These are phyloP conservation scores for Termitomyces sp. DNA, from an alignment of 768 basidiomycete species.

Conservation along the genomic window DNA sequence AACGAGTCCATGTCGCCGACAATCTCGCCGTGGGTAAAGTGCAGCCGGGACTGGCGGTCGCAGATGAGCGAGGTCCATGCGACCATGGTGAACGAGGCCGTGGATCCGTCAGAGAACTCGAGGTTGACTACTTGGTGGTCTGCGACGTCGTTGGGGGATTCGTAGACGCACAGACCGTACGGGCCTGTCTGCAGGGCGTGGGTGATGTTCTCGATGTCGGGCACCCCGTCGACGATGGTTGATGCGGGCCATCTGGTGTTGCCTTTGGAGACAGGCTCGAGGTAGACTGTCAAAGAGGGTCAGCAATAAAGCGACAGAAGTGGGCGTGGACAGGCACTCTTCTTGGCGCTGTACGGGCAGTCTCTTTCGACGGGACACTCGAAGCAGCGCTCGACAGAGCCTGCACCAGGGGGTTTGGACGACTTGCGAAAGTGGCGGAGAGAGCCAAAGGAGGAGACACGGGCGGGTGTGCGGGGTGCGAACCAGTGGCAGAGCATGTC, in stretches of 20 bases:
- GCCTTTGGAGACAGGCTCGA: constrained; percentile 63
- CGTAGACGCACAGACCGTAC: constrained; percentile 84
- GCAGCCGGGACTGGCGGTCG: constrained; percentile 77
- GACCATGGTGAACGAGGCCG: constrained; percentile 86
- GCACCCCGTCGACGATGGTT: constrained; percentile 71
- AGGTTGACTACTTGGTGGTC: constrained; percentile 91
- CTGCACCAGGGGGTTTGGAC: constrained; percentile 65
- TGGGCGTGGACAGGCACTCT: constrained; percentile 40
- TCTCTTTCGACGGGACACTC: constrained; percentile 69
- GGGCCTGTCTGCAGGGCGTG: constrained; percentile 64
- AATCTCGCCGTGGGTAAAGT: constrained; percentile 85
- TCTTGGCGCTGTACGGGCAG: constrained; percentile 86
- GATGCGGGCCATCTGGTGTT: constrained; percentile 59
- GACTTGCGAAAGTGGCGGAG: constrained; percentile 76
- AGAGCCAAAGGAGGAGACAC: constrained; percentile 84
- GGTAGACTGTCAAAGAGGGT: constrained; percentile 55
- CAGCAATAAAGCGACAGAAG: neutral
- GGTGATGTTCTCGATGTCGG: constrained; percentile 84
- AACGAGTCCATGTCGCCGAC: constrained; percentile 80
- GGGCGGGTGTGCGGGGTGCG: constrained; percentile 54
- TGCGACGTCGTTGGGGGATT: constrained; percentile 79
- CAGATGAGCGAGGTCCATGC: constrained; percentile 79
- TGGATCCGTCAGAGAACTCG: constrained; percentile 77
- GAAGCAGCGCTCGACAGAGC: constrained; percentile 64
- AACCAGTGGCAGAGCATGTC: constrained; percentile 81